These are phyloP conservation scores for Chytriomyces hyalinus DNA, from an alignment of 192 early-diverging fungal species.

Conservation along the genomic window DNA sequence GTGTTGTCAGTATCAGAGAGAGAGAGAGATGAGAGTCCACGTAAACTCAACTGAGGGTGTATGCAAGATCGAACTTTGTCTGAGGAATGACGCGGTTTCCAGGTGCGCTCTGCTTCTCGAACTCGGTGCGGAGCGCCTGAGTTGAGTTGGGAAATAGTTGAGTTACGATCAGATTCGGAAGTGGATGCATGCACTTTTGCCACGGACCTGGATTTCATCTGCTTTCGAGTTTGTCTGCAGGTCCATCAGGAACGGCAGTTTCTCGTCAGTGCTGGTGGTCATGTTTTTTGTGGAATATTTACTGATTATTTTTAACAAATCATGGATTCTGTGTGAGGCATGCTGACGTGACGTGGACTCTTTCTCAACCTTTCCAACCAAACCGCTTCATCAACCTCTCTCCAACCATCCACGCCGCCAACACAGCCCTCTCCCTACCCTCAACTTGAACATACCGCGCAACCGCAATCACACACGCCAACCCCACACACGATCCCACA, in stretches of 20 bases:
- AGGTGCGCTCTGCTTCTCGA: slow-evolving; percentile 53
- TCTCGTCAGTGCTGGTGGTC: slow-evolving; percentile 9
- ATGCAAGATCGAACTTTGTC: slow-evolving; percentile 97
- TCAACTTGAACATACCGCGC: not conserved
- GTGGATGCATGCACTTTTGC: not conserved
- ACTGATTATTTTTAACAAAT: no score
- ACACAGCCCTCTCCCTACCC: not conserved
- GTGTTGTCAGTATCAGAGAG: not conserved
- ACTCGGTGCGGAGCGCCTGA: slow-evolving; percentile 25
- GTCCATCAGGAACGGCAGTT: slow-evolving; percentile 27
- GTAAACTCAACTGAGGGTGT: slow-evolving; percentile 76
- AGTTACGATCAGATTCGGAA: no score
- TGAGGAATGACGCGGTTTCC: slow-evolving; percentile 73
- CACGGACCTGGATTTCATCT: slow-evolving; percentile 23
- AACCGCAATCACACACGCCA: slow-evolving; percentile 34
- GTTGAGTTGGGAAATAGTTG: no score
- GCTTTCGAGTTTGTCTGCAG: slow-evolving; percentile 13
- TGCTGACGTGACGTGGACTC: not conserved
- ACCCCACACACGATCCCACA: slow-evolving; percentile 71
- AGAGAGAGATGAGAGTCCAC: not conserved
- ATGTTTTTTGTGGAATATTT: not conserved
- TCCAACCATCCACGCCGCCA: not conserved
- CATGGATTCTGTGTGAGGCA: no score
- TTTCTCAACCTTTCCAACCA: not conserved
- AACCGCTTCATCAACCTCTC: not conserved